Base-by-base conservation (phyloP, 768 basidiomycete genomes). In the Xerocomellus amylosporus region DNA sequence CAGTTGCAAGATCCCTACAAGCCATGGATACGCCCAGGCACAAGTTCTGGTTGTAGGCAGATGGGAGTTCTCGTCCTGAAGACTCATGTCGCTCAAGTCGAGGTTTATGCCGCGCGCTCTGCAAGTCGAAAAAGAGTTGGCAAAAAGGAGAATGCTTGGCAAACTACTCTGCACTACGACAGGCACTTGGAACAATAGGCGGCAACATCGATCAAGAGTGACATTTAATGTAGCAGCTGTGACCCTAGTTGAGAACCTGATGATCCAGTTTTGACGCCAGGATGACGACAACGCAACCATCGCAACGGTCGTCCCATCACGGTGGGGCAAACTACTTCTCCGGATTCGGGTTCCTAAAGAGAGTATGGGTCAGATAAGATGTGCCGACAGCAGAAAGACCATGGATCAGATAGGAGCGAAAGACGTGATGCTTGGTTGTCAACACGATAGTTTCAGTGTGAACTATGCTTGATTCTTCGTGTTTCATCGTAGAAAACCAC, bases 331-430 rank as follows among this genome's bases (percentile, higher is more conserved):
- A 19, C 42, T 8, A 63, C 12, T 46, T 52, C 24, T 39, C 52
- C 10, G 50, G 45, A 36, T 57, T 64, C n/a, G 46, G 53, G 10
- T 66, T 66, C 64, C 61, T 66, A 42, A 2, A 50, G 8, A 20
- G 5, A 28, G 44, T 17, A 13, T n/a, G 8, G 9, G 34, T 66
- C 54, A 64, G 60, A 40, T 5, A 46, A 20, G 19, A 26, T 12
- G 8, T 15, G 3, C n/a, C 8, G 6, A 42, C 38, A 49, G 14
- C 14, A 34, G 33, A 34, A 15, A 39, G 20, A 33, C 8, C n/a
- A 44, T n/a, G 10, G 58, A 73, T 95, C 93, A 95, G 92, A 95
- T 95, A 95, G 93, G 92, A 95, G 93, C 93, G 93, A 95, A 95
- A 95, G 93, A 97, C 92, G 73, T 83, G 88, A 90, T 91, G 86